Evolutionary conservation across 495 filamentous ascomycete species (phyloP).

Genomic region (Penicillium manginii): DNA sequence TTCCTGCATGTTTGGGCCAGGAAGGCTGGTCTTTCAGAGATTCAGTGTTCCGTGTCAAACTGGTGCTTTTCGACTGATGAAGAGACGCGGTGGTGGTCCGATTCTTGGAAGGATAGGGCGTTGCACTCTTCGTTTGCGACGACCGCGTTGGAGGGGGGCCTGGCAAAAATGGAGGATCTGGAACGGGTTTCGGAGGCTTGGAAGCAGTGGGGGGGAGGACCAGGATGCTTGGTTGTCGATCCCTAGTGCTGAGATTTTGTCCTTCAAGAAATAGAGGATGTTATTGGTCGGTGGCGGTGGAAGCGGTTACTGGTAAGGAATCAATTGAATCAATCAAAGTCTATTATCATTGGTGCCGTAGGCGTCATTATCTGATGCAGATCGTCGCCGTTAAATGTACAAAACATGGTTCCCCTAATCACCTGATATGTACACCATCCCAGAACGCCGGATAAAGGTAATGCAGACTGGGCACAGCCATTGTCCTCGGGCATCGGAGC

Average conservation of each 20-base stretch:
- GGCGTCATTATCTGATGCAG: conserved; percentile 5
- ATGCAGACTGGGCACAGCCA: neutral
- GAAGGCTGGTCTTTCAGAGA: too few relatives aligned
- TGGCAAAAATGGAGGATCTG: conserved; percentile 47
- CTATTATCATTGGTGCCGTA: neutral
- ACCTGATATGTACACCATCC: conserved; percentile 4
- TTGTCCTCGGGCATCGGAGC: neutral
- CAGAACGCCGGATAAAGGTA: neutral
- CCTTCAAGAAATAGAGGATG: conserved; percentile 30
- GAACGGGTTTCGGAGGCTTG: conserved; percentile 43
- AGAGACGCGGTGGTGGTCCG: conserved; percentile 51
- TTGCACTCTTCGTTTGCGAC: conserved; percentile 42
- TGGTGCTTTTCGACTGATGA: conserved; percentile 52
- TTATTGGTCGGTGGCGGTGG: neutral
- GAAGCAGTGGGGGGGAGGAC: conserved; percentile 44
- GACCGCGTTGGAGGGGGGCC: conserved; percentile 39
- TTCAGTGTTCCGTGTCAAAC: conserved; percentile 39
- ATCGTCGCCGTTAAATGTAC: conserved; percentile 3
- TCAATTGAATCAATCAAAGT: conserved; percentile 4
- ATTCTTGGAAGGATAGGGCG: conserved; percentile 48
- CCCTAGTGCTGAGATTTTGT: conserved; percentile 53
- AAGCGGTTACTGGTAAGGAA: neutral
- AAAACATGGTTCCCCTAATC: neutral
- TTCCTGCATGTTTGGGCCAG: conserved; percentile 53
- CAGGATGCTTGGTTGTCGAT: conserved; percentile 54